phyloP scores from a whole-genome alignment of 2,329 filamentous ascomycete genomes.

The Colletotrichum musae region DNA sequence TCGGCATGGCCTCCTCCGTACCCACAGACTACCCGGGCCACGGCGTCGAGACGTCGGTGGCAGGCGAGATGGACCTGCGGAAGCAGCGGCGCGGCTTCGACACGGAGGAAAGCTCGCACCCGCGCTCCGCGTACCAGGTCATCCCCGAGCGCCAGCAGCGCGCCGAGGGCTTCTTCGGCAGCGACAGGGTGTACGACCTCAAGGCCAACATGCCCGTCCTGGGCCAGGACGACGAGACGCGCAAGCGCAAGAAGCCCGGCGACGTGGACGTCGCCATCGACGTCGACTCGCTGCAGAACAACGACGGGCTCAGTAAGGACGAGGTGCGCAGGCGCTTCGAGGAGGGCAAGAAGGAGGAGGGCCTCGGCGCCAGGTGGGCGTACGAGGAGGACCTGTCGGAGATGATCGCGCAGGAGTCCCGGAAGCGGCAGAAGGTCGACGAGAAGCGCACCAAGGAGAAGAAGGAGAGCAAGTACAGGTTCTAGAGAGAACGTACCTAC shows the following conservation, averaged over 20 bases:
- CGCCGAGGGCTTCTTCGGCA: slow-evolving; percentile 95
- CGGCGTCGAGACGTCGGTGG: slow-evolving; percentile 79
- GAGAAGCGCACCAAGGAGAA: slow-evolving; percentile 81
- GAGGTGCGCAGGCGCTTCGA: slow-evolving; percentile 87
- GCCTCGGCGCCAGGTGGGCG: slow-evolving; percentile 77
- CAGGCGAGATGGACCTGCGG: slow-evolving; percentile 90
- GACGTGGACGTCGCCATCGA: slow-evolving; percentile 96
- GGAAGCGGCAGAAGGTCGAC: slow-evolving; percentile 91
- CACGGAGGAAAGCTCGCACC: slow-evolving; percentile 83
- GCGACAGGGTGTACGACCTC: slow-evolving; percentile 93
- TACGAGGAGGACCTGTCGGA: slow-evolving; percentile 91
- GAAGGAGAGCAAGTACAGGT: slow-evolving; percentile 66
- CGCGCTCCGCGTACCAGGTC: slow-evolving; percentile 88
- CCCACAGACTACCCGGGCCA: slow-evolving; percentile 83
- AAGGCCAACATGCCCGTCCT: slow-evolving; percentile 79
- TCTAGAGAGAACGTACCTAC: slow-evolving; percentile 48
- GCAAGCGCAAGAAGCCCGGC: slow-evolving; percentile 95
- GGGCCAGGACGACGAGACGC: slow-evolving; percentile 81
- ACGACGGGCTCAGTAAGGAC: slow-evolving; percentile 87
- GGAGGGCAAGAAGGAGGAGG: slow-evolving; percentile 75
- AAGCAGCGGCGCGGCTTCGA: slow-evolving; percentile 89
- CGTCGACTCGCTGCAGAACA: slow-evolving; percentile 81
- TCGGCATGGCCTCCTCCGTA: slow-evolving; percentile 84
- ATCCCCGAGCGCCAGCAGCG: slow-evolving; percentile 90
- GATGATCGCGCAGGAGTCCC: slow-evolving; percentile 94